Conservation (phyloP, 306 rosid genomes). For the Fragaria iinumae region DNA sequence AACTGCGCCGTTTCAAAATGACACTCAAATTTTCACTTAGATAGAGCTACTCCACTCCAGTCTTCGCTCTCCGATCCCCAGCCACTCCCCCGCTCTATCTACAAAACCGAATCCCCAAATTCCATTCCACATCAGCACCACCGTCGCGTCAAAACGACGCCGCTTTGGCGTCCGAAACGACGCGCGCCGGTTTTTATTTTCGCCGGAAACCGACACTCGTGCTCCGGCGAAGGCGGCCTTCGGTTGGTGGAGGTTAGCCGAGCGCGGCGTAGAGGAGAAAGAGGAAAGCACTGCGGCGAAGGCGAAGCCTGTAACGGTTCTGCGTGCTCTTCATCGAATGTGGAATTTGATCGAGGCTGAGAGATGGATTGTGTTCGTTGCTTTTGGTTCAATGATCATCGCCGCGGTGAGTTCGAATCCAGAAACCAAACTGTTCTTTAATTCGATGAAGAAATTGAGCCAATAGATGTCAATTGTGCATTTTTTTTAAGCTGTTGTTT, state of each 20-base stretch:
- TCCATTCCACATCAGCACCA: slow-evolving; percentile 6
- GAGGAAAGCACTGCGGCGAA: slow-evolving; percentile 28
- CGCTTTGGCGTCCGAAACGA: too few relatives aligned
- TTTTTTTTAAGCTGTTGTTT: not conserved
- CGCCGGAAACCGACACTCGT: not conserved
- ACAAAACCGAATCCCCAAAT: slow-evolving; percentile 16
- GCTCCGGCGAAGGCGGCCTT: slow-evolving; percentile 7
- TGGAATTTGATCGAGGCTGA: slow-evolving; percentile 55
- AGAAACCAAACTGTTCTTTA: not conserved
- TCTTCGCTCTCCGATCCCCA: not conserved
- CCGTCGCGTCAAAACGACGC: not conserved
- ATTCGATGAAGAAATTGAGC: not conserved
- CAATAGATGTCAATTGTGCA: not conserved
- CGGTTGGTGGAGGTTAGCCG: slow-evolving; percentile 56
- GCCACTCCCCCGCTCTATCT: not conserved
- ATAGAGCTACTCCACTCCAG: slow-evolving; percentile 22
- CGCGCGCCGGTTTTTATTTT: not conserved
- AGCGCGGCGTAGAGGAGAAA: slow-evolving; percentile 5
- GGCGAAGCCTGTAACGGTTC: slow-evolving; percentile 23
- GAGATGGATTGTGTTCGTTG: slow-evolving; percentile 41
- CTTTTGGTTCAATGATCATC: slow-evolving; percentile 36
- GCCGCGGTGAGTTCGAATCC: slow-evolving; percentile 51
- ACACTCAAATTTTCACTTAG: not conserved
- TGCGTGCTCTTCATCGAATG: slow-evolving; percentile 49
- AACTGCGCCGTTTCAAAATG: too few relatives aligned